Percentiles rank a stretch among this genome's conserved stretches.
Conservation (phyloP, 768 basidiomycete species). For the Lentinula boryana region DNA sequence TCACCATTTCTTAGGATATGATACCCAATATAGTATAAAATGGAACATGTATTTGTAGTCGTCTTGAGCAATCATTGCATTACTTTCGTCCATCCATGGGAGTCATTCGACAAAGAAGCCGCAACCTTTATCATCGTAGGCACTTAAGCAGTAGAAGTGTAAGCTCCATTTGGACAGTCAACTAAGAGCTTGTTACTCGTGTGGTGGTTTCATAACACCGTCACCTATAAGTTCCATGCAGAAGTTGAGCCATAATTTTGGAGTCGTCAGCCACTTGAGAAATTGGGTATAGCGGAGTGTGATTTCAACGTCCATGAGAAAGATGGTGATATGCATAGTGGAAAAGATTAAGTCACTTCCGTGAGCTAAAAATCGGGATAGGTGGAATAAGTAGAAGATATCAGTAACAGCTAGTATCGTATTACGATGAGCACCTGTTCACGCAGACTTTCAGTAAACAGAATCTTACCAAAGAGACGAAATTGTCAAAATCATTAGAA, state of each 20-base stretch:
- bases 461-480: background rate
- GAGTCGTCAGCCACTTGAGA: background rate
- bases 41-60: background rate
- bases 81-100: no score
- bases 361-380: background rate
- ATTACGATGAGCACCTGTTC: background rate
- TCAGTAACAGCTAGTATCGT: background rate
- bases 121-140: no score
- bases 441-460: background rate
- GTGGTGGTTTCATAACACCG: no score
- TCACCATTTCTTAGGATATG: constrained; percentile 22
- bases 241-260: no score
- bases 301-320: background rate
- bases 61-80: background rate
- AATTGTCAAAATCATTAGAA: background rate
- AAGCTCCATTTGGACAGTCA: no score
- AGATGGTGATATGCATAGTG: background rate
- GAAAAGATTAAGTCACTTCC: background rate
- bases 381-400: background rate
- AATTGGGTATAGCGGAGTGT: background rate
- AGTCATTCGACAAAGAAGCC: no score
- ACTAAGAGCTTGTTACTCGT: no score
- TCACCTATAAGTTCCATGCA: no score
- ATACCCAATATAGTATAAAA: no score
- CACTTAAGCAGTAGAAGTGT: no score